Evolutionary conservation across 495 filamentous ascomycete species (phyloP).

Genomic region (Beverwykella pulmonaria): DNA sequence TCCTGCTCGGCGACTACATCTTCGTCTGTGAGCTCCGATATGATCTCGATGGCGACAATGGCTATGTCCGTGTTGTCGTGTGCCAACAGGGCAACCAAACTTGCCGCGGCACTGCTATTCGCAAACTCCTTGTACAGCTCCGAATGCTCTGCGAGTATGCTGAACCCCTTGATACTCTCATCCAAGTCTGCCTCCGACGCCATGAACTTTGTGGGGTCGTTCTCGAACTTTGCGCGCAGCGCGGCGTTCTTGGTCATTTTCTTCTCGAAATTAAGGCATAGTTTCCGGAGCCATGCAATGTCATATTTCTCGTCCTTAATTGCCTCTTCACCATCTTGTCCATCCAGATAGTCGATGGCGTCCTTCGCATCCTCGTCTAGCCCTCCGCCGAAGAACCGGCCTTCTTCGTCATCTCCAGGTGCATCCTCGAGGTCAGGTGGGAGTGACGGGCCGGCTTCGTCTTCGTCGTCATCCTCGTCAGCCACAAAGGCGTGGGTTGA

Average conservation of each 20-base stretch:
- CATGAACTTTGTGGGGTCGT: conserved; percentile 84
- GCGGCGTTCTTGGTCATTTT: conserved; percentile 92
- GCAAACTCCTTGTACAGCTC: conserved; percentile 84
- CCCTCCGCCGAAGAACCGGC: conserved; percentile 93
- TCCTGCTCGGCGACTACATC: conserved; percentile 82
- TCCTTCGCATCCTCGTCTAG: conserved; percentile 77
- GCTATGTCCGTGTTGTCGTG: conserved; percentile 99
- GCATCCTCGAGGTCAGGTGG: conserved; percentile 64
- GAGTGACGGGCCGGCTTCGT: conserved; percentile 66
- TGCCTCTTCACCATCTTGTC: conserved; percentile 60
- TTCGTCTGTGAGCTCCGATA: conserved; percentile 91
- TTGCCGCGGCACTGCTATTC: conserved; percentile 72
- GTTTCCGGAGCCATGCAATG: conserved; percentile 76
- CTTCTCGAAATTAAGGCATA: conserved; percentile 85
- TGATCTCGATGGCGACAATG: conserved; percentile 86
- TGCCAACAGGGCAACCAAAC: conserved; percentile 77
- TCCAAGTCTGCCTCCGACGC: conserved; percentile 89
- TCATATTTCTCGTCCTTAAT: conserved; percentile 76
- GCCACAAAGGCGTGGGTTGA: conserved; percentile 64
- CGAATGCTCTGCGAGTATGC: conserved; percentile 83
- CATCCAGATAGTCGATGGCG: conserved; percentile 88
- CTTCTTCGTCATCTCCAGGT: conserved; percentile 79
- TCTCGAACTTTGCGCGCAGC: conserved; percentile 82
- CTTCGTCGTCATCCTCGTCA: conserved; percentile 62
- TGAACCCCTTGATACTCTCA: conserved; percentile 82